Conservation (phyloP, 2,329 filamentous ascomycete species). For the Venturia asperata region DNA sequence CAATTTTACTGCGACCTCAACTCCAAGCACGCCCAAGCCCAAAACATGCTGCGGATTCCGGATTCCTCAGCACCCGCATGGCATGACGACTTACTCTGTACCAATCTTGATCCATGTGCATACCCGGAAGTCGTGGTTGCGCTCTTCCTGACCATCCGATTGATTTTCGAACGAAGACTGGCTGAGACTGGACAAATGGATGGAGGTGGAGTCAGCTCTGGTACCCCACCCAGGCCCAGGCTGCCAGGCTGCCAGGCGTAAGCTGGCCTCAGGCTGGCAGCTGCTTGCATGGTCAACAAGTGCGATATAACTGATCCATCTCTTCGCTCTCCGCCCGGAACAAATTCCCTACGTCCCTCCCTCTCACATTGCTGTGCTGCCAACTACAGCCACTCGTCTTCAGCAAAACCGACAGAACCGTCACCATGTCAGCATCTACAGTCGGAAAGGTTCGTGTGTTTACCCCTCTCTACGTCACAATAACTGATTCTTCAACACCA, state of each 20-base stretch:
- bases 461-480: slow-evolving; percentile 14
- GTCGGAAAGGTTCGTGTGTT: slow-evolving; percentile 45
- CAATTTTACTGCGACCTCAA: not conserved
- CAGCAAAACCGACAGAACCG: not conserved
- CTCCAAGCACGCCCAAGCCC: not conserved
- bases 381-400: not conserved
- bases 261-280: not conserved
- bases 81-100: not conserved
- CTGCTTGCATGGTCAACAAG: not conserved
- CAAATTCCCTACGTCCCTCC: not conserved
- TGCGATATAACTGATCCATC: not conserved
- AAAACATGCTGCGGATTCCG: not conserved
- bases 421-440: slow-evolving; percentile 45
- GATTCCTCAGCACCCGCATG: not conserved
- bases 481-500: slow-evolving; percentile 34
- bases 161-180: not conserved
- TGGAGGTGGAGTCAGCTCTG: not conserved
- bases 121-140: no score
- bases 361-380: no score
- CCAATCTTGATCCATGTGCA: not conserved
- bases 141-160: no score
- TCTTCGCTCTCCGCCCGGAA: not conserved
- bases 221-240: not conserved
- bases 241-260: not conserved
- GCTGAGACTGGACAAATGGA: not conserved